phyloP scores from a whole-genome alignment of 202 grass and related monocot species.

The Sporobolus alterniflorus region DNA sequence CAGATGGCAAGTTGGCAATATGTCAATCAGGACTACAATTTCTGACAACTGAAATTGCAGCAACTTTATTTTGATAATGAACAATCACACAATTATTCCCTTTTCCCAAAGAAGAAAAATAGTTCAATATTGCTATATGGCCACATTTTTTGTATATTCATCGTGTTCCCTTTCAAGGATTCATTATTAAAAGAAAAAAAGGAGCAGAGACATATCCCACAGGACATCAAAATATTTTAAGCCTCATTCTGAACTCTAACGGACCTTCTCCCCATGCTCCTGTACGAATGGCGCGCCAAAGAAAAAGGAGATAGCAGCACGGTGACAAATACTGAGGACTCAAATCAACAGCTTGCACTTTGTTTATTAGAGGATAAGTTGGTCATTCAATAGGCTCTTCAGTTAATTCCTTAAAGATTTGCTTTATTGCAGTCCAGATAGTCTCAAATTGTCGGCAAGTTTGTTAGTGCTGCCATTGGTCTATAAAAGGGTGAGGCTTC shows the following conservation, averaged over 20 bases:
- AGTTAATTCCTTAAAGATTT: no score
- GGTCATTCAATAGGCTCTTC: background rate
- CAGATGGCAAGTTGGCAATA: constrained; percentile 9
- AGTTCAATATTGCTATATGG: constrained; percentile 1
- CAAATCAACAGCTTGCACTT: background rate
- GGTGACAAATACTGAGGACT: background rate
- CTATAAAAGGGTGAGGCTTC: background rate
- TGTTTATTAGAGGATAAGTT: background rate
- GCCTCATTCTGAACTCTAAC: no score
- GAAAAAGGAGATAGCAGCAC: no score
- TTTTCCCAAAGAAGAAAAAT: constrained; percentile 16
- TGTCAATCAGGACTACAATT: constrained; percentile 1
- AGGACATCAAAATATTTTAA: background rate
- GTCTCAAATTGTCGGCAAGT: background rate
- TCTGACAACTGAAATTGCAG: background rate
- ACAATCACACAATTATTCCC: background rate
- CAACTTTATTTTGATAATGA: constrained; percentile 25
- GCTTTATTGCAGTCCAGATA: background rate
- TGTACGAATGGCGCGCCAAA: background rate
- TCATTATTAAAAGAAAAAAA: constrained; percentile 29
- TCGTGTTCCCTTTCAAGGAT: constrained; percentile 11
- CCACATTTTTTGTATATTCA: constrained; percentile 17
- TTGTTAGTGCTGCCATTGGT: background rate
- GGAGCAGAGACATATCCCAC: background rate
- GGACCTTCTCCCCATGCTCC: background rate